Conservation (phyloP, 768 basidiomycete genomes). For the Chalciporus pseudorubinellus region DNA sequence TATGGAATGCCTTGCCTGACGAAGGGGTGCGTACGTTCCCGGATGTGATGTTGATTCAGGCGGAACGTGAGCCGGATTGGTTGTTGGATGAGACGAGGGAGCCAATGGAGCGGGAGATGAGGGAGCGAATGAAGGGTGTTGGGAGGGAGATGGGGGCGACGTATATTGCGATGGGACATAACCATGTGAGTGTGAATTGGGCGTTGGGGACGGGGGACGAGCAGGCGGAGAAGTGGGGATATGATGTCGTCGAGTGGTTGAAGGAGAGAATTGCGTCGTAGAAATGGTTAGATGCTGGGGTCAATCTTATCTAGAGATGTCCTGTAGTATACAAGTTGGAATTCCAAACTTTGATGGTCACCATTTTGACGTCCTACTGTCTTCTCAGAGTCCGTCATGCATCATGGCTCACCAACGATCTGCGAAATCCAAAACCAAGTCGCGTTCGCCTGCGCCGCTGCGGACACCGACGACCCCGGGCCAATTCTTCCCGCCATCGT, state of each 20-base stretch:
- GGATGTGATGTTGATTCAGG: constrained; percentile 45
- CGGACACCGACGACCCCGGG: constrained; percentile 29
- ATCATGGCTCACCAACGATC: constrained; percentile 10
- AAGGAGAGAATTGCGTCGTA: constrained; percentile 14
- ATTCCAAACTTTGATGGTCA: constrained; percentile 6
- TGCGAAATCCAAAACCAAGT: constrained; percentile 32
- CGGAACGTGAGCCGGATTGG: constrained; percentile 53
- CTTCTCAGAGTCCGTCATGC: no score
- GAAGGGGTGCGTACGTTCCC: constrained; percentile 42
- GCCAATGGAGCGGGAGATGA: constrained; percentile 40
- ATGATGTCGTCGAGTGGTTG: constrained; percentile 41
- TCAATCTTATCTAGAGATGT: no score
- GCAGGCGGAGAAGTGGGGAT: constrained; percentile 61
- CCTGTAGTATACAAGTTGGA: constrained; percentile 4
- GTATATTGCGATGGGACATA: constrained; percentile 50
- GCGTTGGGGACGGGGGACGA: constrained; percentile 52
- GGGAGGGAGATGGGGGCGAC: constrained; percentile 23
- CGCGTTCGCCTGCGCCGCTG: constrained; percentile 42
- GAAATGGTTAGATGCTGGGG: no score
- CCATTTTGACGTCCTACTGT: no score
- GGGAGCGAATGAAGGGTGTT: constrained; percentile 31
- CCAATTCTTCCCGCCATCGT: constrained; percentile 52
- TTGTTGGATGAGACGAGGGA: constrained; percentile 35
- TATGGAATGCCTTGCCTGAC: constrained; percentile 39
- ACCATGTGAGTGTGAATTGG: constrained; percentile 58